Evolutionary conservation across 2,329 filamentous ascomycete genomes (phyloP).

Genomic region (Ophiostoma perfectum): DNA sequence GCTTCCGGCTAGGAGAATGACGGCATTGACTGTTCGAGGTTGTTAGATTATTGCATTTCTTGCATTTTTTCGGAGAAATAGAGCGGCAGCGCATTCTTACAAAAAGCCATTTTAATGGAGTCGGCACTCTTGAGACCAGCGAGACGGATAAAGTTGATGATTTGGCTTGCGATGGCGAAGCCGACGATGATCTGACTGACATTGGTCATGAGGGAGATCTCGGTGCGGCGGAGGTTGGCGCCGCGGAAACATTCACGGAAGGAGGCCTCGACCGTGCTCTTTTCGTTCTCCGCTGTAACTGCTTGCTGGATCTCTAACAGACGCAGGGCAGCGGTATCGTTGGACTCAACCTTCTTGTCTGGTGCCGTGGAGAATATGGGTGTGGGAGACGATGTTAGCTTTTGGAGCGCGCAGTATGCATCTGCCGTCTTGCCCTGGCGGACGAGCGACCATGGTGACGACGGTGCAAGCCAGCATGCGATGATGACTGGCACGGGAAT

Average conservation of each 20-base stretch:
- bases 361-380: background rate
- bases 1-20: slow-evolving; percentile 36
- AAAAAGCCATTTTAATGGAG: slow-evolving; percentile 37
- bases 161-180: slow-evolving; percentile 36
- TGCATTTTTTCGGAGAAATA: background rate
- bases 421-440: slow-evolving; percentile 35
- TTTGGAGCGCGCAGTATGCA: slow-evolving; percentile 20
- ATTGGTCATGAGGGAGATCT: slow-evolving; percentile 44
- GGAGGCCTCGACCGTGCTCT: slow-evolving; percentile 43
- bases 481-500: slow-evolving; percentile 24
- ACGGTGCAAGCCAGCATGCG: slow-evolving; percentile 24
- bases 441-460: slow-evolving; percentile 31
- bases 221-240: slow-evolving; percentile 47
- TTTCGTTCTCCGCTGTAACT: slow-evolving; percentile 47
- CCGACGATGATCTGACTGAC: slow-evolving; percentile 31
- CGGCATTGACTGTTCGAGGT: slow-evolving; percentile 22
- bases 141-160: slow-evolving; percentile 27
- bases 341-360: background rate
- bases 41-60: background rate
- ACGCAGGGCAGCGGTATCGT: slow-evolving; percentile 30
- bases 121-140: slow-evolving; percentile 36
- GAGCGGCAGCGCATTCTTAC: slow-evolving; percentile 17
- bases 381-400: slow-evolving; percentile 16
- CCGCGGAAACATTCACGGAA: slow-evolving; percentile 49
- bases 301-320: slow-evolving; percentile 52